These are phyloP conservation scores for Asterochloris sp. DNA, from an alignment of 139 green algal genomes.

Conservation along the genomic window DNA sequence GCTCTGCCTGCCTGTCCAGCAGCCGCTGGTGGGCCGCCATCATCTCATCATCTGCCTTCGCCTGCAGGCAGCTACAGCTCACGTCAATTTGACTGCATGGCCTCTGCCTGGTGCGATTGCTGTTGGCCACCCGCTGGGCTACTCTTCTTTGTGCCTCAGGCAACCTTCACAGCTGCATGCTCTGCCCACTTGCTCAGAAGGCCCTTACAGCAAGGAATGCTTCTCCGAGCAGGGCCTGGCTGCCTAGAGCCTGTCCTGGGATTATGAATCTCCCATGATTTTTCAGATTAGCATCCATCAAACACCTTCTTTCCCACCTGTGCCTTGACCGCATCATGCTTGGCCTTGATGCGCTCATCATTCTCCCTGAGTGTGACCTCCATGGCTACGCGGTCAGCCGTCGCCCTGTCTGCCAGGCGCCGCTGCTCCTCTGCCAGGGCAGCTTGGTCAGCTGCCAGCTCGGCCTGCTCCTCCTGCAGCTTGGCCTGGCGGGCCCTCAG, in stretches of 20 bases:
- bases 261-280: neutral
- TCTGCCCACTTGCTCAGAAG: neutral
- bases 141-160: neutral
- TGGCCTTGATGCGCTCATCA: slow-evolving; percentile 14
- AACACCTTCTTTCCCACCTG: neutral
- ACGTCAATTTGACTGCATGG: neutral
- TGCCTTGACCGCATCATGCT: slow-evolving; percentile 3
- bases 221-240: neutral
- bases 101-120: neutral
- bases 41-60: slow-evolving; percentile 10
- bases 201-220: neutral
- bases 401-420: neutral
- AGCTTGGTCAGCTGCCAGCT: neutral
- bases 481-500: neutral
- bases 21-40: neutral
- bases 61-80: neutral
- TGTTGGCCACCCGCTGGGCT: neutral
- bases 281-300: neutral
- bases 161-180: neutral
- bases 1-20: neutral
- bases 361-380: slow-evolving; percentile 4
- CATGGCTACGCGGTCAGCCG: slow-evolving; percentile 2
- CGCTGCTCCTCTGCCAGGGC: neutral
- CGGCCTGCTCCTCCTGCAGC: slow-evolving; percentile 9
- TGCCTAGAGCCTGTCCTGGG: neutral